These are phyloP conservation scores for Poa annua DNA, from an alignment of 176 grass and related monocot genomes.

Conservation along the genomic window DNA sequence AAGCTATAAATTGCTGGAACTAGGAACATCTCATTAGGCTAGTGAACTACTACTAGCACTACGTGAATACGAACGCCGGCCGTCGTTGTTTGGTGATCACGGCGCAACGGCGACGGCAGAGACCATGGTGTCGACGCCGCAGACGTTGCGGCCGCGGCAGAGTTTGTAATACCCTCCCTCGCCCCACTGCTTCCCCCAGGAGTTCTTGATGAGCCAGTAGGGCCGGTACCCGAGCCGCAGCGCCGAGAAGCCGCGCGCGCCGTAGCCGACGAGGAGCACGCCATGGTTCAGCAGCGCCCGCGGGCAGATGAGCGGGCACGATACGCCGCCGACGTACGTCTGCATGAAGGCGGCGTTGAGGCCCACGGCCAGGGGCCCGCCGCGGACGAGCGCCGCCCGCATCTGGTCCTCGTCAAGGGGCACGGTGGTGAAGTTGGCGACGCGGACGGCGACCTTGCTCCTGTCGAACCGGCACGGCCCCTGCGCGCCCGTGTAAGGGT, in stretches of 20 bases:
- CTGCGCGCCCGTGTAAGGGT: slow-evolving; percentile 68
- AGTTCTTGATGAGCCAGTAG: slow-evolving; percentile 93
- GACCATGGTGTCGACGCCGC: slow-evolving; percentile 93
- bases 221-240: slow-evolving; percentile 64
- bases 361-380: slow-evolving; percentile 68
- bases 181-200: slow-evolving; percentile 79
- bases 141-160: slow-evolving; percentile 73
- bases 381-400: slow-evolving; percentile 59
- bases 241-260: slow-evolving; percentile 65
- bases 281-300: slow-evolving; percentile 77
- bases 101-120: slow-evolving; percentile 64
- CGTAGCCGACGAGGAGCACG: slow-evolving; percentile 83
- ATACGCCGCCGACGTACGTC: slow-evolving; percentile 78
- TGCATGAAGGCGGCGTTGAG: slow-evolving; percentile 92
- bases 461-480: slow-evolving; percentile 71
- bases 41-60: not conserved
- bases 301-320: slow-evolving; percentile 84
- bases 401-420: slow-evolving; percentile 68
- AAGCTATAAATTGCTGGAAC: not conserved
- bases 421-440: slow-evolving; percentile 72
- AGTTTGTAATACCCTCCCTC: slow-evolving; percentile 69
- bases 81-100: not conserved
- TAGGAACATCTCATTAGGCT: not conserved
- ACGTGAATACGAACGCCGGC: not conserved
- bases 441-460: slow-evolving; percentile 56